Evolutionary conservation across 495 filamentous ascomycete species (phyloP).

Genomic region (Achaetomiella virescens): DNA sequence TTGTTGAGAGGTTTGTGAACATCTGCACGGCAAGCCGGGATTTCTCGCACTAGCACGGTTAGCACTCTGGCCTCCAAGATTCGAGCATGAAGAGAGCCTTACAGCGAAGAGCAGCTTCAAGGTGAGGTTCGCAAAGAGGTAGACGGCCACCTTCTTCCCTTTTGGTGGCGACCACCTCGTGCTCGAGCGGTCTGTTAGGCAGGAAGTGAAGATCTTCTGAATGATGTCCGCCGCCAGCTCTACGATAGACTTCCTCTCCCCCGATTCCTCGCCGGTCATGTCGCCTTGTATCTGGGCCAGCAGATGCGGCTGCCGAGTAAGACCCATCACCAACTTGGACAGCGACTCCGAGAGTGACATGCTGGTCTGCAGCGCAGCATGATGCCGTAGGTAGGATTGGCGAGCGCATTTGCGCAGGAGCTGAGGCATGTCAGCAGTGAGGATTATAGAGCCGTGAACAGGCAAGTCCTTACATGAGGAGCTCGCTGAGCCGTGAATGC

Average conservation of each 20-base stretch:
- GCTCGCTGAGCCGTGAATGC: conserved; percentile 62
- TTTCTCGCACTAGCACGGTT: conserved; percentile 48
- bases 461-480: conserved; percentile 56
- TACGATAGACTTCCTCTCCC: conserved; percentile 66
- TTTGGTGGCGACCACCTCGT: conserved; percentile 55
- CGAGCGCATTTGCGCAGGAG: conserved; percentile 73
- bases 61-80: neutral
- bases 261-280: conserved; percentile 46
- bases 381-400: conserved; percentile 68
- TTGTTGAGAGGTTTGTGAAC: conserved; percentile 79
- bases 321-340: conserved; percentile 69
- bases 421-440: conserved; percentile 30
- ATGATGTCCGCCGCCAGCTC: conserved; percentile 82
- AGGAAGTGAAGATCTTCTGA: conserved; percentile 84
- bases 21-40: conserved; percentile 70
- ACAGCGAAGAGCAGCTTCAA: conserved; percentile 84
- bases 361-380: conserved; percentile 70
- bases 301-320: conserved; percentile 71
- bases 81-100: conserved; percentile 10
- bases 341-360: conserved; percentile 70
- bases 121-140: conserved; percentile 84
- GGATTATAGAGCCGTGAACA: neutral
- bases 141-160: conserved; percentile 81
- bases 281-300: conserved; percentile 49
- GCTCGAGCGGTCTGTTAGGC: conserved; percentile 72